phyloP scores from a whole-genome alignment of 2,329 filamentous ascomycete genomes.

The Alternaria brassicae region DNA sequence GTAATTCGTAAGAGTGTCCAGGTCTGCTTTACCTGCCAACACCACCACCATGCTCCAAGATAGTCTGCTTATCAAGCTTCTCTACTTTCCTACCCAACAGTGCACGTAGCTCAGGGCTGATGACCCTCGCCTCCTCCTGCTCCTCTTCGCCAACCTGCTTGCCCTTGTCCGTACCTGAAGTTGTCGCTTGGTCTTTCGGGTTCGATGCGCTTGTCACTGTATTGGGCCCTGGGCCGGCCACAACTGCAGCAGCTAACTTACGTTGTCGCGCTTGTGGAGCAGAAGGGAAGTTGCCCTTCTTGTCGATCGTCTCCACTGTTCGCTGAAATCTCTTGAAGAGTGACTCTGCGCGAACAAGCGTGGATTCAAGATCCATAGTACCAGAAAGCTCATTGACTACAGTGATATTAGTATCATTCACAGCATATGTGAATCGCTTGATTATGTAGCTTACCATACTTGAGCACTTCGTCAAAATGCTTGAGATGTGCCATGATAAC shows the following conservation, averaged over 20 bases:
- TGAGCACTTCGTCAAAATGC: conserved; percentile 95
- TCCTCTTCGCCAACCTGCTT: conserved; percentile 43
- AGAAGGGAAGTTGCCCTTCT: conserved; percentile 82
- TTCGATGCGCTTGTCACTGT: conserved; percentile 21
- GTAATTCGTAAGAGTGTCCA: neutral
- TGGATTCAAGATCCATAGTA: conserved; percentile 88
- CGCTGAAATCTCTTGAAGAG: conserved; percentile 89
- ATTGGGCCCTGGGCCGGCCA: conserved; percentile 38
- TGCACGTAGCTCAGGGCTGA: conserved; percentile 68
- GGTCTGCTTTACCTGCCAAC: conserved; percentile 10
- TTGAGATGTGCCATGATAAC: conserved; percentile 94
- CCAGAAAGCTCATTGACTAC: conserved; percentile 92
- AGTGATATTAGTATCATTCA: conserved; percentile 12
- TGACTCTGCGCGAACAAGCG: conserved; percentile 84
- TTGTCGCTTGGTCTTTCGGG: conserved; percentile 28
- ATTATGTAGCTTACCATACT: conserved; percentile 73
- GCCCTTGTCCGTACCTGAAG: conserved; percentile 42
- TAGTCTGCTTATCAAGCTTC: conserved; percentile 56
- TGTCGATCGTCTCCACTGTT: conserved; percentile 89
- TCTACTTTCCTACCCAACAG: conserved; percentile 68
- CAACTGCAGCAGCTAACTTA: conserved; percentile 49
- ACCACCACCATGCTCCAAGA: conserved; percentile 44
- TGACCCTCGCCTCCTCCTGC: conserved; percentile 58
- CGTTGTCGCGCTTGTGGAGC: conserved; percentile 58
- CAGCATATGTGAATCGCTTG: neutral